phyloP scores from a whole-genome alignment of 2,329 filamentous ascomycete genomes.

The Colletotrichum karsti region DNA sequence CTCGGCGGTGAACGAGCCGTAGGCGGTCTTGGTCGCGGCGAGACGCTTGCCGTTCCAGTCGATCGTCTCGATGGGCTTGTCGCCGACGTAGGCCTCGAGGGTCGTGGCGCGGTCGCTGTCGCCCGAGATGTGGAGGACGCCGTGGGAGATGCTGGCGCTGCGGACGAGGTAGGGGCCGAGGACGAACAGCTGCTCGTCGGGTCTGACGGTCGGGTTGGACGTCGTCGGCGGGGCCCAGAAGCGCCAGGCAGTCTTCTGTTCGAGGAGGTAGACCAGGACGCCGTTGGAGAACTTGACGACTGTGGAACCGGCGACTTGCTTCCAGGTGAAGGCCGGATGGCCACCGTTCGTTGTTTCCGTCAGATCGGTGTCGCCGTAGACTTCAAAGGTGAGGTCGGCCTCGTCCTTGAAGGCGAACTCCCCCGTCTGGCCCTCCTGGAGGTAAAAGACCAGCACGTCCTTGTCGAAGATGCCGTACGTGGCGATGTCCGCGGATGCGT shows the following conservation, averaged over 20 bases:
- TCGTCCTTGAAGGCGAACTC: constrained; percentile 63
- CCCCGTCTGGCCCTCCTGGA: constrained; percentile 65
- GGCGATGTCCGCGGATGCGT: constrained; percentile 75
- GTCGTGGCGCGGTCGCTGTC: constrained; percentile 76
- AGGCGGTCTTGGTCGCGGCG: constrained; percentile 41
- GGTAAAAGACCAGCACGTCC: constrained; percentile 71
- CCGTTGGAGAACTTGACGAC: constrained; percentile 58
- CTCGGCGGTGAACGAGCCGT: constrained; percentile 57
- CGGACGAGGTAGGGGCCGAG: constrained; percentile 72
- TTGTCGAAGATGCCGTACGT: constrained; percentile 66
- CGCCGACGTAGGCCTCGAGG: constrained; percentile 57
- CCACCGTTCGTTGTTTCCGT: constrained; percentile 29
- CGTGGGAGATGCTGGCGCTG: constrained; percentile 62
- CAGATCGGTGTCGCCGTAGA: constrained; percentile 40
- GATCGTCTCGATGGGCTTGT: constrained; percentile 69
- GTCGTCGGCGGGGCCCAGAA: constrained; percentile 70
- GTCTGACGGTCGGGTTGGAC: constrained; percentile 40
- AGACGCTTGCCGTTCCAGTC: constrained; percentile 57
- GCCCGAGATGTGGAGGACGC: constrained; percentile 68
- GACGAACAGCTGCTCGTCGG: constrained; percentile 63
- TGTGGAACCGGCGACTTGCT: constrained; percentile 56
- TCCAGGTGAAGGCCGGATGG: constrained; percentile 49
- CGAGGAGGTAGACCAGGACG: constrained; percentile 65
- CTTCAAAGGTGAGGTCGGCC: constrained; percentile 40
- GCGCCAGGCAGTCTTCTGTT: constrained; percentile 73